These are phyloP conservation scores for Drosera spatulata DNA, from an alignment of 179 eudicot genomes.

Conservation along the genomic window DNA sequence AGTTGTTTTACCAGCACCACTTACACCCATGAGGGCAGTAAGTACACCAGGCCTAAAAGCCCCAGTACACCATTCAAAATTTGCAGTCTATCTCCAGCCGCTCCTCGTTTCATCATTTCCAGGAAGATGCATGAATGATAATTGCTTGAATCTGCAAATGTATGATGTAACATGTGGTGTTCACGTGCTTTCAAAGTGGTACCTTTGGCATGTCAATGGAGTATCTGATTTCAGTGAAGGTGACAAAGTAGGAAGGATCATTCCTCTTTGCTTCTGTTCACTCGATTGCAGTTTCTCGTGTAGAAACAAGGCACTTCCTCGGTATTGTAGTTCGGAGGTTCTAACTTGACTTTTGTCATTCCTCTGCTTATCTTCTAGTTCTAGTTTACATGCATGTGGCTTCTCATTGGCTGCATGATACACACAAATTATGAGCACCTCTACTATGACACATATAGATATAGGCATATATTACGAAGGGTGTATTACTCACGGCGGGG, in stretches of 20 bases:
- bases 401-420: slow-evolving; percentile 2
- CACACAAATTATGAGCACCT: background rate
- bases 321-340: too few relatives aligned
- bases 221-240: slow-evolving; percentile 26
- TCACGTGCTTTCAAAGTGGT: background rate
- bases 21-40: slow-evolving; percentile 49
- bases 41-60: slow-evolving; percentile 50
- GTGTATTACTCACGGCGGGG: slow-evolving; percentile 1
- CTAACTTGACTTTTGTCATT: too few relatives aligned
- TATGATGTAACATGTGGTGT: too few relatives aligned
- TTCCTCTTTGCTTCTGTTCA: slow-evolving; percentile 12
- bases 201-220: slow-evolving; percentile 35
- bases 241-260: slow-evolving; percentile 34
- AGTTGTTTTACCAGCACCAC: slow-evolving; percentile 62
- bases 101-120: slow-evolving; percentile 9
- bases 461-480: background rate
- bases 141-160: too few relatives aligned
- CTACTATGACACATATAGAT: too few relatives aligned
- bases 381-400: background rate
- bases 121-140: background rate
- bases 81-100: slow-evolving; percentile 6
- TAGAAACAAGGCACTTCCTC: too few relatives aligned
- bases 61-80: slow-evolving; percentile 46
- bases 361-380: too few relatives aligned
- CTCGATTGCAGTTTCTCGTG: too few relatives aligned